Base-by-base conservation (phyloP, 1,284 basidiomycete species). In the Anthracocystis panici-leucophaei region DNA sequence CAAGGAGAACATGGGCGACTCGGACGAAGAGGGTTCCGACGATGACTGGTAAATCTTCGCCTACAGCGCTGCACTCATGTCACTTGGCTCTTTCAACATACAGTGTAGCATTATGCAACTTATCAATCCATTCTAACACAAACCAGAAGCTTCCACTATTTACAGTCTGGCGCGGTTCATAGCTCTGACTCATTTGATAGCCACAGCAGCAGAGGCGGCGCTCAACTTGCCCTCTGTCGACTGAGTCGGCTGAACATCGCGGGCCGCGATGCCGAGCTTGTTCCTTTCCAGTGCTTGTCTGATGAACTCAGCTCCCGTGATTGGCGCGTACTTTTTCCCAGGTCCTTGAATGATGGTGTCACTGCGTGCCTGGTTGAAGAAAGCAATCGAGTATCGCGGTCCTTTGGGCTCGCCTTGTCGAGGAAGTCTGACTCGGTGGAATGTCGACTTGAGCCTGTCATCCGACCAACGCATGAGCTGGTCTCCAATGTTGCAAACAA, bases 1-100 rank as follows among this genome's bases (percentile, higher is more conserved):
- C 78, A 97, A 94, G 86, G 94, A 92, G 85, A 92, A 94, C 82
- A 88, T 97, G 84, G 94, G 93, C 5, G 93, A 94, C 76, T 93
- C 87, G 76, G 93, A 95, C 77, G 93, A 97, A 44, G 94, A 95
- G 12, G 92, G 93, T 7, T 92, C 75, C 41, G 82, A 84, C 40
- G 83, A 85, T n/a, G 83, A 85, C 38, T 84, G 82, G 83, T 85
- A 35, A 40, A 66, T 33, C 21, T 10, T 27, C 12, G 29, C 18
- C 38, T 5, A 33, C 38, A 9, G 12, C 14, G 38, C 23, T 41
- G n/a, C 18, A 8, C 5, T 20, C n/a, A 3, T 10, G 1, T 16
- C 42, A 31, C 49, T 21, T 10, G 10, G 6, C 38, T 23, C 25
- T 54, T 7, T 44, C 38, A 25, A 16, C 29, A 11, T 9, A 31